A percentile compares a stretch with the other conserved stretches of the same genome.
phyloP scores from a whole-genome alignment of 2,329 filamentous ascomycete genomes.

The Parastagonospora nodorum region DNA sequence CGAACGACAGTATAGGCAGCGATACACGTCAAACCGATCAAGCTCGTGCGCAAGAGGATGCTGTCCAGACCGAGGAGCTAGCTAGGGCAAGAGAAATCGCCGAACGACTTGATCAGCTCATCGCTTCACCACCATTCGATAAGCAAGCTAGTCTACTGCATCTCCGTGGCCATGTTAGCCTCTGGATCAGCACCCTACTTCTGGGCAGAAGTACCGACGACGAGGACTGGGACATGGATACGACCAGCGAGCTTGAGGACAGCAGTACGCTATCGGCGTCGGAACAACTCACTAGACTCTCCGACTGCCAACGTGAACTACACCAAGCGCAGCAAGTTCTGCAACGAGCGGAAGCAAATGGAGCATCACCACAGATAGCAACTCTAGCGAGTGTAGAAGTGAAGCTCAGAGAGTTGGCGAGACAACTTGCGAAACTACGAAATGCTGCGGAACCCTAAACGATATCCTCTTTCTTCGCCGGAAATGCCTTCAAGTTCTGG shows the following conservation, averaged over 20 bases:
- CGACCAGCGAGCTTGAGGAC: constrained; percentile 2
- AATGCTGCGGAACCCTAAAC: background rate
- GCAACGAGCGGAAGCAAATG: constrained; percentile 26
- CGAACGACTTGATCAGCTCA: constrained; percentile 70
- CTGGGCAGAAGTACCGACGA: constrained; percentile 37
- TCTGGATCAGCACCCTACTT: constrained; percentile 75
- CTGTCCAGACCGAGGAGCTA: constrained; percentile 59
- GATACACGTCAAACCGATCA: constrained; percentile 7
- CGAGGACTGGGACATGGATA: constrained; percentile 22
- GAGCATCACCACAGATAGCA: constrained; percentile 15
- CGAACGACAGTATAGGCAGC: constrained; percentile 11
- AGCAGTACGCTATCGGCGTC: background rate
- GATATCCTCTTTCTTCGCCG: background rate
- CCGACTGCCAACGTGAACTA: constrained; percentile 26
- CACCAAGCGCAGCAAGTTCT: constrained; percentile 30
- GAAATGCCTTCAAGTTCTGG: too few relatives aligned
- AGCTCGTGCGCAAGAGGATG: constrained; percentile 24
- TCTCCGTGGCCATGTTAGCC: constrained; percentile 72
- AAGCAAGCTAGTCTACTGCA: constrained; percentile 69
- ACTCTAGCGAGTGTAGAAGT: constrained; percentile 22
- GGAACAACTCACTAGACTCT: constrained; percentile 18
- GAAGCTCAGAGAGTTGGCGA: constrained; percentile 23
- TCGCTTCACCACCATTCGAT: constrained; percentile 72
- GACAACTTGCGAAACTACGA: constrained; percentile 13
- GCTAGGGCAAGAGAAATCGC: constrained; percentile 66